Evolutionary conservation across 345 rosid genomes (phyloP).

Genomic region (Cardamine resedifolia): DNA sequence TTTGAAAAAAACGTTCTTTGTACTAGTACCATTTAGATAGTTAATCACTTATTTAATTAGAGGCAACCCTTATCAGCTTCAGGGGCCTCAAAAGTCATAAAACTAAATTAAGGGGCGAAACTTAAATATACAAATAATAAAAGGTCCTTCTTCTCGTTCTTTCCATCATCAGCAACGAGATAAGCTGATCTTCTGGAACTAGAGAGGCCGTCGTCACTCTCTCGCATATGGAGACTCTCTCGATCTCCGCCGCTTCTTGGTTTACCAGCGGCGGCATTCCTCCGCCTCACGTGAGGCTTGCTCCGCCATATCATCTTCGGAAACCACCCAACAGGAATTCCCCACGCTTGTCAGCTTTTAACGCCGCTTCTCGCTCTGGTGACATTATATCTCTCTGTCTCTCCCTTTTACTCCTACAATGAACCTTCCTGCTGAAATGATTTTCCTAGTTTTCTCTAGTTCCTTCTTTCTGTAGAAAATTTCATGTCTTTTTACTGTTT

Average conservation of each 20-base stretch:
- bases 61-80: no score
- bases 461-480: constrained; percentile 1
- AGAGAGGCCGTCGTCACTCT: constrained; percentile 2
- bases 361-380: constrained; percentile 61
- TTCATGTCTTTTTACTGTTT: background rate
- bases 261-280: constrained; percentile 37
- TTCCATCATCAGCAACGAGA: background rate
- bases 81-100: background rate
- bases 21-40: no score
- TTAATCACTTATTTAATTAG: no score
- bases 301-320: constrained; percentile 35
- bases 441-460: background rate
- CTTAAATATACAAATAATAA: background rate
- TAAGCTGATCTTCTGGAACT: constrained; percentile 24
- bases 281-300: constrained; percentile 30
- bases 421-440: background rate
- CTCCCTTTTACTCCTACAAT: background rate
- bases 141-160: background rate
- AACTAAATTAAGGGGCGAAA: background rate
- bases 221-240: constrained; percentile 55
- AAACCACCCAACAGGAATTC: constrained; percentile 32
- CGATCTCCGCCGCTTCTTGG: constrained; percentile 47
- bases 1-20: no score
- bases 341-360: constrained; percentile 39
- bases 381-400: background rate